Evolutionary conservation across 2,329 filamentous ascomycete species (phyloP), one percentile per base, ranked within the genome.

Genomic region (Ceratocystiopsis sp.): DNA sequence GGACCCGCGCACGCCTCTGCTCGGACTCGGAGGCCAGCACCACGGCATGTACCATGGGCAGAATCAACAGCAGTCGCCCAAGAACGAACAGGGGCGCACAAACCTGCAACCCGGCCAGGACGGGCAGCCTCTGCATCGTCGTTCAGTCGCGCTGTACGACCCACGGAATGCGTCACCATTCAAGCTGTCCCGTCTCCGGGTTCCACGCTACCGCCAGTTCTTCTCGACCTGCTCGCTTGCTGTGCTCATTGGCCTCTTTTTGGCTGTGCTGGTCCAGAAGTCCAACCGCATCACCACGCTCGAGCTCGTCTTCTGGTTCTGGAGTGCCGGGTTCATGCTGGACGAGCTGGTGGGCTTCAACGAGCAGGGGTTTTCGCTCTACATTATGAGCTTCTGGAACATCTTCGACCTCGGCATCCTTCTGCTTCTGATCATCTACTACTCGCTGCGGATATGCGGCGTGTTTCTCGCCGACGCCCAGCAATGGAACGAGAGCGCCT

Each of bases 381-480:
- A 95, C 61, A 84, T 95, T 54, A 89, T 95, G 78, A 93, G 85
- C 58, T 91, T 95, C 59, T 95, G 89, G 89, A 95, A 95, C 59
- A 76, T 87, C 35, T 94, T 95, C 59, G 89, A 95, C 56, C 66
- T 95, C 35, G 87, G 87, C 10, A 95, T 95, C 42, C 64, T 95
- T 42, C 63, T 93, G 19, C 66, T 95, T 47, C 75, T 95, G 52
- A 77, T 93, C 53, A 73, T 84, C 44, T 95, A 95, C 64, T 93
- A 94, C 58, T 83, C 82, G 53, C 77, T 95, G 64, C 78, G 89
- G 44, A 70, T 91, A 14, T 94, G 93, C 54, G 85, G 86, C 17
- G 80, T 94, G 42, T 77, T 94, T 46, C 68, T 93, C 51, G 76
- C 84, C 2, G 82, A 87, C 50, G 72, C 78, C 40, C 71, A 80